These are phyloP conservation scores for Fusarium tjaetaba DNA, from an alignment of 2,329 filamentous ascomycete species.

Conservation along the genomic window DNA sequence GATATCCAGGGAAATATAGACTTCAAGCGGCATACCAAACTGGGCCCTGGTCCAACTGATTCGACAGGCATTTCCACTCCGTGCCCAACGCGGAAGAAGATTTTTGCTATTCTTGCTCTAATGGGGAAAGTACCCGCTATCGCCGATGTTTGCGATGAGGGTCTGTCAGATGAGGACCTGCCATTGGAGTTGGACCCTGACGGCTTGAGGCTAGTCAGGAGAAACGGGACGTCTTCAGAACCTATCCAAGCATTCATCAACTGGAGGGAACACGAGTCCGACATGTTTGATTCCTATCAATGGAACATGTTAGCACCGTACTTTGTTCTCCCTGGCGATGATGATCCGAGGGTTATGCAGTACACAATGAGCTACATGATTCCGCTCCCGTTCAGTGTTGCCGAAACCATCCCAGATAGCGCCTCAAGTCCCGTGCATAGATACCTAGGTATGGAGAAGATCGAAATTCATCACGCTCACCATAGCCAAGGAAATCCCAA, in stretches of 20 bases:
- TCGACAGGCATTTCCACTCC: too few species aligned
- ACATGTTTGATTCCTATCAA: background rate
- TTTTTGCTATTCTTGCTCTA: background rate
- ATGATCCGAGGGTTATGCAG: background rate
- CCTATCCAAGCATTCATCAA: background rate
- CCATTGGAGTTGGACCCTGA: background rate
- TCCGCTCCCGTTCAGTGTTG: background rate
- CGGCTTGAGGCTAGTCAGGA: background rate
- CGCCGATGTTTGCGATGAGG: background rate
- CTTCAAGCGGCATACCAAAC: too few species aligned
- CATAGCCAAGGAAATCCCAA: background rate
- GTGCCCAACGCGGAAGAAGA: background rate
- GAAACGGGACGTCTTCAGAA: background rate
- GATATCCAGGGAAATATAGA: background rate
- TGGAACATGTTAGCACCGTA: background rate
- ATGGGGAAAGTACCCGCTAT: background rate
- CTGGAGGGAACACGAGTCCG: background rate
- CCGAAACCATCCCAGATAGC: background rate
- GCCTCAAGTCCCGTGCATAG: background rate
- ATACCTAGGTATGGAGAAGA: background rate
- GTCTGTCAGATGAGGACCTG: background rate
- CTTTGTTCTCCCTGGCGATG: background rate
- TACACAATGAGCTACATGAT: background rate
- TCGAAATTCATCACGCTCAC: background rate
- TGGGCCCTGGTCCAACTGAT: too few species aligned